phyloP scores from a whole-genome alignment of 768 basidiomycete species.

The Termitomyces sp. region DNA sequence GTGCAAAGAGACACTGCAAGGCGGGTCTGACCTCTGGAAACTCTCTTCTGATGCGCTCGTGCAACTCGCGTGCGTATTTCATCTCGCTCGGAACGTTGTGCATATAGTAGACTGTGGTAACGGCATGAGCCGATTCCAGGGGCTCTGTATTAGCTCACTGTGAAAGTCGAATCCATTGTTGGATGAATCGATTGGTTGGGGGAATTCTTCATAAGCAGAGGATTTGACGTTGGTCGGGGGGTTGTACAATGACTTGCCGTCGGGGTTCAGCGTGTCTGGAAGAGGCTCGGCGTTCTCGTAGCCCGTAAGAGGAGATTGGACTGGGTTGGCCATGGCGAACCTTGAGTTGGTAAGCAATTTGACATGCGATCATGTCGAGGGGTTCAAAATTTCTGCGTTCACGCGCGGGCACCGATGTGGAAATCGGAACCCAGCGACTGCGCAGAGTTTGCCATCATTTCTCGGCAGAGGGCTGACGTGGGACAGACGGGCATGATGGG shows the following conservation, averaged over 20 bases:
- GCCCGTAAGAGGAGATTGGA: conserved; percentile 33
- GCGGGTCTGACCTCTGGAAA: conserved; percentile 59
- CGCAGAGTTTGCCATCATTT: background rate
- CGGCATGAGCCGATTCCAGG: background rate
- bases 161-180: conserved; percentile 75
- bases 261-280: conserved; percentile 43
- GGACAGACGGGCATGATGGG: too few relatives aligned
- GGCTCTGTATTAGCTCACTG: conserved; percentile 35
- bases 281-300: conserved; percentile 39
- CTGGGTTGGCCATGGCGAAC: conserved; percentile 9
- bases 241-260: conserved; percentile 57
- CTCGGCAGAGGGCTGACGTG: background rate
- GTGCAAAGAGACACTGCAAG: too few relatives aligned
- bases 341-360: background rate
- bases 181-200: conserved; percentile 46
- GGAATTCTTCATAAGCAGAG: conserved; percentile 50
- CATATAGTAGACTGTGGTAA: conserved; percentile 58
- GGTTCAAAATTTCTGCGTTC: background rate
- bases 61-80: conserved; percentile 50
- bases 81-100: conserved; percentile 38
- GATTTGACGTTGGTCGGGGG: conserved; percentile 41
- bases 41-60: conserved; percentile 57
- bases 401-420: too few relatives aligned
- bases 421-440: background rate
- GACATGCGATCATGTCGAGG: background rate